Base-by-base conservation (phyloP, 2,329 filamentous ascomycete genomes). In the Huntiella decipiens region DNA sequence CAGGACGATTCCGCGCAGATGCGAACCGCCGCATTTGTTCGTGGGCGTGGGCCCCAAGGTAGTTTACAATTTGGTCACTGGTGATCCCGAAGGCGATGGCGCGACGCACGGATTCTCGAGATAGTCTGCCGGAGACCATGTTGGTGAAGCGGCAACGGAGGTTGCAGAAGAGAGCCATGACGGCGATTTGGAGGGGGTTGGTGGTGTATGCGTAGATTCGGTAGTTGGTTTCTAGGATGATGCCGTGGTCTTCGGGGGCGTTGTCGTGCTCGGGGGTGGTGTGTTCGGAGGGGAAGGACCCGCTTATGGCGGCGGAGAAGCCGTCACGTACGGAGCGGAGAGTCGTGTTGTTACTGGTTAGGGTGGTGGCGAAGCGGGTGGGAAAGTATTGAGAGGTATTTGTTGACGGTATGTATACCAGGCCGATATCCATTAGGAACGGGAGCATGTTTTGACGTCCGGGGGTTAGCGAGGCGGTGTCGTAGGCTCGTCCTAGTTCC, bases 171-270 rank as follows among this genome's bases (percentile, higher is more conserved):
- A 98, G 79, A 35, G 80, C 79, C 39, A 98, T 77, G 50, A 98
- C 85, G 45, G 86, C 85, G 52, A 96, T 98, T 61, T 95, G 88
- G 1, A 98, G 74, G 0, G 87, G 84, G 0, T 86, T 94, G 32
- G 82, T 80, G 5, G 92, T 96, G 65, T 98, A 98, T 31, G 91
- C 91, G 65, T 98, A 98, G 54, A 98, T 66, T 19, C 91, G 82
- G 65, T 95, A 96, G 64, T 98, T 98, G 6, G 91, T 98, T 66
- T 98, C 91, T 53, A 98, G 75, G 56, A 98, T 87, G 57, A 98
- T 85, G 65, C 85, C 91, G 51, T 87, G 87, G 15, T 60, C 52
- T 37, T 58, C 19, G 56, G 50, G 60, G 51, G 53, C 56, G 12
- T 60, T 53, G 13, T 59, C 60, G 13, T 74, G 63, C n/a, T 70